Evolutionary conservation across 2,329 filamentous ascomycete species (phyloP).

Genomic region (Xylariaceae sp.): DNA sequence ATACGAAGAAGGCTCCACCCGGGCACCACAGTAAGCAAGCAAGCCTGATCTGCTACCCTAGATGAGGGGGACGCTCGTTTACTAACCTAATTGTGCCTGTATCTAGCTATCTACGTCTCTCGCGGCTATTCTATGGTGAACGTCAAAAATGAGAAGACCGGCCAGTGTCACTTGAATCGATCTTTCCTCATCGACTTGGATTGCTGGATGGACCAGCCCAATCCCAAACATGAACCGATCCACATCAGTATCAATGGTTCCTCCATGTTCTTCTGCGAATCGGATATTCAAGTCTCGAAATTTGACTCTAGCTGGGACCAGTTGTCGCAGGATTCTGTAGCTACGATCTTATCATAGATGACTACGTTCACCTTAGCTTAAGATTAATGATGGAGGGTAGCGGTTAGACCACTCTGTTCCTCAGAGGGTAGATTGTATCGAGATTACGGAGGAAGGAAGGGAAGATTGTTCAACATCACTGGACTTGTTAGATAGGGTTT

Average conservation of each 20-base stretch:
- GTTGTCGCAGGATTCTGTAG: background rate
- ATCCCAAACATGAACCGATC: background rate
- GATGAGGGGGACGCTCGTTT: too few species aligned
- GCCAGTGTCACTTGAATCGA: slow-evolving; percentile 11
- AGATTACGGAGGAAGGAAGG: too few species aligned
- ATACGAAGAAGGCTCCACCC: background rate
- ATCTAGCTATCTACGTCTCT: slow-evolving; percentile 3
- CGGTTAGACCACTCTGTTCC: too few species aligned
- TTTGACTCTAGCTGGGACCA: background rate
- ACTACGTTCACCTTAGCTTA: too few species aligned
- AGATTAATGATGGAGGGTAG: too few species aligned
- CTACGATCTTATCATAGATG: background rate
- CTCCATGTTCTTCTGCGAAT: slow-evolving; percentile 22
- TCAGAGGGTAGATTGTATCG: too few species aligned
- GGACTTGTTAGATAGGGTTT: too few species aligned
- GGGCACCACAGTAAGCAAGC: slow-evolving; percentile 8
- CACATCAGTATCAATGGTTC: slow-evolving; percentile 19
- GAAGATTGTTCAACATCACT: too few species aligned
- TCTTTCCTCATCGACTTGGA: slow-evolving; percentile 11
- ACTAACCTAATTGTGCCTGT: too few species aligned
- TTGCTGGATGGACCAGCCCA: slow-evolving; percentile 6
- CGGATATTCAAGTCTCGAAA: background rate
- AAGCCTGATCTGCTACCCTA: too few species aligned
- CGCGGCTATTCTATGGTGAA: slow-evolving; percentile 3
- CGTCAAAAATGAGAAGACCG: background rate